A percentile compares a stretch with the other conserved stretches of the same genome.
Conservation (phyloP, 2,329 filamentous ascomycete genomes). For the Sporothrix curviconia region DNA sequence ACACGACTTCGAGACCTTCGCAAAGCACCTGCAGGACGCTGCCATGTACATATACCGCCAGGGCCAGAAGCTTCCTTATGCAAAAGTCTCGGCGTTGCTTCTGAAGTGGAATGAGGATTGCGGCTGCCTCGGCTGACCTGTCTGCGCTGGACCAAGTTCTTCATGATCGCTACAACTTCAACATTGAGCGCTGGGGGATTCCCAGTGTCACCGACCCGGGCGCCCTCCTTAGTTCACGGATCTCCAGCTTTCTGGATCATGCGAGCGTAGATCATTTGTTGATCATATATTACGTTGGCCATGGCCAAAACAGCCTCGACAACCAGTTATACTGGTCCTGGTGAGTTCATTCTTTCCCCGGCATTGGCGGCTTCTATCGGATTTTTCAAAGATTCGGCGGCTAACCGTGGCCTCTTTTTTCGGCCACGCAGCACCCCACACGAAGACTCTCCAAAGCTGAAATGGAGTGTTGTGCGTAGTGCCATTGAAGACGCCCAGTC, state of each 20-base stretch:
- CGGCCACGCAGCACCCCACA: constrained; percentile 42
- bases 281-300: constrained; percentile 59
- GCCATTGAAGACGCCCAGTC: constrained; percentile 57
- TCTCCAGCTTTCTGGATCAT: constrained; percentile 54
- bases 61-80: constrained; percentile 52
- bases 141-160: constrained; percentile 50
- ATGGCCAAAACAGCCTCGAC: constrained; percentile 52
- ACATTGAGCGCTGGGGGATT: constrained; percentile 55
- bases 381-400: constrained; percentile 11
- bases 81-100: constrained; percentile 53
- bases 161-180: constrained; percentile 54
- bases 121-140: constrained; percentile 46
- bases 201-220: constrained; percentile 53
- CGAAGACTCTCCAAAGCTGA: constrained; percentile 54
- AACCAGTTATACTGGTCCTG: constrained; percentile 61
- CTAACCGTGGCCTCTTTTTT: neutral
- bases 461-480: constrained; percentile 57
- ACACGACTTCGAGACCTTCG: constrained; percentile 61
- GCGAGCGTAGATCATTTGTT: constrained; percentile 53
- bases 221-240: constrained; percentile 54
- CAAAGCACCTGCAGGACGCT: constrained; percentile 60
- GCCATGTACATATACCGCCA: constrained; percentile 61
- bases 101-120: constrained; percentile 58
- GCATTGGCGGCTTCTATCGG: too few species aligned
- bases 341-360: constrained; percentile 44